Conservation (phyloP, 495 filamentous ascomycete species). For the Aspergillus incahuasiensis region DNA sequence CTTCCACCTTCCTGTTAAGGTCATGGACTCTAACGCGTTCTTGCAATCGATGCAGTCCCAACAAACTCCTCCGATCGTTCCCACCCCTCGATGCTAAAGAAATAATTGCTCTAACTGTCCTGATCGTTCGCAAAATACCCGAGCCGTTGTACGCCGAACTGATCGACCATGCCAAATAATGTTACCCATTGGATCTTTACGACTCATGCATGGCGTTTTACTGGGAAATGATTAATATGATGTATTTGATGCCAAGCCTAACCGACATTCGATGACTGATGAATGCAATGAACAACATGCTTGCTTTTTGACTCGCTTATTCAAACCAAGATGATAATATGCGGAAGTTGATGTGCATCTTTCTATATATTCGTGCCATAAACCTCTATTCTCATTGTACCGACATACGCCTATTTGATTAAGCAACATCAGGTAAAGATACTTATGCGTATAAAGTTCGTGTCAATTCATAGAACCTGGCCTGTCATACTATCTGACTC, state of each 20-base stretch:
- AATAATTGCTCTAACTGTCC: constrained; percentile 74
- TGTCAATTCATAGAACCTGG: too few relatives aligned
- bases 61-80: constrained; percentile 85
- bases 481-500: too few relatives aligned
- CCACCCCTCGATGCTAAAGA: constrained; percentile 75
- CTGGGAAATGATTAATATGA: constrained; percentile 5
- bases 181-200: background rate
- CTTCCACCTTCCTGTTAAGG: background rate
- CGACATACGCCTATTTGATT: too few relatives aligned
- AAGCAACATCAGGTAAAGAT: too few relatives aligned
- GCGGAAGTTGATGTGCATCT: too few relatives aligned
- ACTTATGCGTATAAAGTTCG: too few relatives aligned
- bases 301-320: too few relatives aligned
- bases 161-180: constrained; percentile 75
- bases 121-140: constrained; percentile 79
- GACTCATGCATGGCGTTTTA: constrained; percentile 3
- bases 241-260: background rate
- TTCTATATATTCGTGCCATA: too few relatives aligned
- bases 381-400: too few relatives aligned
- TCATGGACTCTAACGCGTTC: background rate
- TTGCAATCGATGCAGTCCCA: constrained; percentile 57
- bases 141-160: constrained; percentile 85
- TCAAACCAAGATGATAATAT: too few relatives aligned
- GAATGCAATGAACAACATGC: constrained; percentile 13
- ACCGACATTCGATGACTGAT: constrained; percentile 15